Base-by-base conservation (phyloP, 441 rosid genomes). In the California macrophylla region DNA sequence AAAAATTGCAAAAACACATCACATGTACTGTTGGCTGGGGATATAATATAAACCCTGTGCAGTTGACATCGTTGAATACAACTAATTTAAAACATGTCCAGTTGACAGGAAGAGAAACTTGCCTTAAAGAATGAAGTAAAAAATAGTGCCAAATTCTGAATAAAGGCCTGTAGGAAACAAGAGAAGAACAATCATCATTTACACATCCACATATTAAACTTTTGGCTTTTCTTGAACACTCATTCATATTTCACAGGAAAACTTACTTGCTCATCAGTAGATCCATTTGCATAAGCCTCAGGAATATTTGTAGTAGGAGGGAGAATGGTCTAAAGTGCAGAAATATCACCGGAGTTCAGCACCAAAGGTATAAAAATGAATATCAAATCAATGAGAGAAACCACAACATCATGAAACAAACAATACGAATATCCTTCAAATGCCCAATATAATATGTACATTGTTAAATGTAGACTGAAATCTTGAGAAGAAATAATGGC, bases 111-210 rank as follows among this genome's bases (percentile, higher is more conserved):
- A 73, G 71, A 18, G 73, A 34, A 25, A 68, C 83, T 80, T 86
- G 69, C 99, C 97, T 92, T 94, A 74, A 71, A 94, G 79, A 94
- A 94, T 21, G 99, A 94, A 56, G 99, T 91, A 82, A 94, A 92
- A 82, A 94, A 94, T 70, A 94, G 75, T 24, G 93, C 96, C 87
- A 94, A 79, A 75, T 94, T 94, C 91, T 94, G 99, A 80, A 92
- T 94, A 76, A 96, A 96, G 69, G 99, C 99, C 99, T 96, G 85
- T 68, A 71, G 67, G 56, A 72, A 72, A 70, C 81, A 21, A 64
- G 30, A 73, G 20, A 69, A 13, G 7, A 6, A 36, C 18, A 60
- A 36, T 9, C 62, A 13, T 42, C 64, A 64, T 62, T 63, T 30
- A 21, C 50, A 21, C 42, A 52, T 66, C 58, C 47, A 20, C 28